Evolutionary conservation across 768 basidiomycete species (phyloP), one percentile per base, ranked within the genome.

Genomic region (Fomitopsis pulvina): DNA sequence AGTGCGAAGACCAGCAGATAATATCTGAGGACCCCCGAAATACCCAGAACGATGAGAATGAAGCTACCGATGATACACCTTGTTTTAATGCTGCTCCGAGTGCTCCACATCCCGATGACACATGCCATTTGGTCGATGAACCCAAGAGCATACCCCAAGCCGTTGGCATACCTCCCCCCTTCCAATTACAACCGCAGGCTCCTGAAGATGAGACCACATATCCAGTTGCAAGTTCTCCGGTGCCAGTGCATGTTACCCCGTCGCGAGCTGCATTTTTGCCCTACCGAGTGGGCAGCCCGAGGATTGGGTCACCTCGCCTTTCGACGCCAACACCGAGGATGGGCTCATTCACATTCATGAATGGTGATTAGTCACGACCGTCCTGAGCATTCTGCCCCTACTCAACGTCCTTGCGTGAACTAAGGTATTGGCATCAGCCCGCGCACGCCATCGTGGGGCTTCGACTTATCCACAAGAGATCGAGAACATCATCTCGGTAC

Each of bases 361-460:
- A 79, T 53, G 77, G 77, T 75, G 69, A 71, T 70, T 74, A 66
- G 65, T 65, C 66, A 63, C 63, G 63, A 46, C 65, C 60, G 47
- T 70, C 67, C 60, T 71, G 59, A 66, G 50, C 41, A 22, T 49
- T 27, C n/a, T 51, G 48, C 48, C 54, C 48, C 45, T 53, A 47
- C 52, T 54, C 52, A 56, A 54, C 52, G 45, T 22, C 45, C 34
- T 47, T 45, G 51, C 55, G 50, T 47, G 5, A 47, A 45, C 44
- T 30, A 53, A 59, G 60, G 60, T 55, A 45, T 63, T 30, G 55
- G 55, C 50, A 57, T 63, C 30, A 56, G 59, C 41, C 58, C 62
- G 21, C 58, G 60, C n/a, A 63, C 56, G 25, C 50, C 60, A 18
- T 55, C 62, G 20, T 63, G 60, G 45, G 57, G 60, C 54, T 61